Evolutionary conservation across 2,329 filamentous ascomycete genomes (phyloP).

Genomic region (Monilinia polystroma): DNA sequence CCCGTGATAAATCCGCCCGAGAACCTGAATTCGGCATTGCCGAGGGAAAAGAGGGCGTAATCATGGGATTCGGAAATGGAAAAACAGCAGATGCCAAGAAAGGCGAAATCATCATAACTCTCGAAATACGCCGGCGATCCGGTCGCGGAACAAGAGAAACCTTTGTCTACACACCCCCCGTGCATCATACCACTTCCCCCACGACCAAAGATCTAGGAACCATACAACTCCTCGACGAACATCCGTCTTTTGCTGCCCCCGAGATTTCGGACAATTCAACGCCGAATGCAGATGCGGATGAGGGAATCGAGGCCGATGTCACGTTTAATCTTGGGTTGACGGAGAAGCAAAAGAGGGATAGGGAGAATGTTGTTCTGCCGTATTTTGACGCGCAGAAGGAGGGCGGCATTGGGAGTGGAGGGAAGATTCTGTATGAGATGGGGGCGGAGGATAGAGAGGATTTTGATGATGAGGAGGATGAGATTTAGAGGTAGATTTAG

Average conservation of each 20-base stretch:
- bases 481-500: constrained; percentile 31
- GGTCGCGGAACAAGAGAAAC: constrained; percentile 51
- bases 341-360: constrained; percentile 81
- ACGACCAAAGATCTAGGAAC: constrained; percentile 22
- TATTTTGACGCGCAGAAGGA: constrained; percentile 96
- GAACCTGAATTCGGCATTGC: constrained; percentile 77
- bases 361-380: constrained; percentile 86
- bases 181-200: constrained; percentile 25
- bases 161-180: constrained; percentile 51
- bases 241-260: constrained; percentile 62
- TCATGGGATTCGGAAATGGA: constrained; percentile 51
- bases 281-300: constrained; percentile 34
- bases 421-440: constrained; percentile 95
- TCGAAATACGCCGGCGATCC: constrained; percentile 76
- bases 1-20: constrained; percentile 69
- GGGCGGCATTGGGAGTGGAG: constrained; percentile 76
- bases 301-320: constrained; percentile 57
- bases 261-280: constrained; percentile 40
- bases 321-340: constrained; percentile 88
- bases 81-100: constrained; percentile 33
- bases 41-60: constrained; percentile 74
- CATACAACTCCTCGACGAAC: constrained; percentile 67
- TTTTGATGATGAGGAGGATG: constrained; percentile 82
- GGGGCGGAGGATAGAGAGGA: constrained; percentile 95
- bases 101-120: constrained; percentile 69